Evolutionary conservation across 768 basidiomycete genomes (phyloP), one percentile per base, ranked within the genome.

Genomic region (Podaxis pistillaris): DNA sequence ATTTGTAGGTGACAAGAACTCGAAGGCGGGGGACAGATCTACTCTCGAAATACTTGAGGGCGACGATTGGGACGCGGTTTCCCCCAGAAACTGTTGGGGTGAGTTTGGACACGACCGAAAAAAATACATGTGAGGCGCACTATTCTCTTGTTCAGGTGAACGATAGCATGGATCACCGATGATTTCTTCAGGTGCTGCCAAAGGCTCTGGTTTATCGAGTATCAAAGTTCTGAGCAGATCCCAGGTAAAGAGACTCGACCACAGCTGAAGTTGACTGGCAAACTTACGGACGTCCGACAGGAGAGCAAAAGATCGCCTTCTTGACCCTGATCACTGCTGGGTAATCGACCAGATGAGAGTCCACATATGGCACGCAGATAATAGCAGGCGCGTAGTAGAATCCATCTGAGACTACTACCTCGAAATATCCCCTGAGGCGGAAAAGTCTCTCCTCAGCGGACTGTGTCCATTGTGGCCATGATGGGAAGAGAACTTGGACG

Each of bases 1-100:
- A 60, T 33, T 60, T 60, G 51, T 53, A 60, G 24, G 59, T 60
- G 22, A 60, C 59, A 8, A 52, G 51, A 33, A n/a, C 59, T 30
- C 50, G 59, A 17, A 60, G 33, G 22, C 15, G 50, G 11, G 51
- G 51, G 4, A 54, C 8, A 4, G 15, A 4, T 19, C 22, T 9
- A 3, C 12, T 7, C 24, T 7, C 6, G 40, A 56, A 50, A 13
- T 58, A 19, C 17, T 19, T 26, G 19, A 60, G 59, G 8, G 28
- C 52, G 17, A 17, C 37, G n/a, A 60, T 40, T 19, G 59, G 51
- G 6, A 41, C 17, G 15, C 12, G 15, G 19, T 60, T 60, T 8
- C 47, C 44, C 7, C 11, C 9, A 1, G 12, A 12, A 13, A 8
- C 49, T 26, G 22, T 2, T 26, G 9, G 49, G 4, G 22, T 46